Evolutionary conservation across 768 basidiomycete genomes (phyloP).

Genomic region (Lactarius tabidus): DNA sequence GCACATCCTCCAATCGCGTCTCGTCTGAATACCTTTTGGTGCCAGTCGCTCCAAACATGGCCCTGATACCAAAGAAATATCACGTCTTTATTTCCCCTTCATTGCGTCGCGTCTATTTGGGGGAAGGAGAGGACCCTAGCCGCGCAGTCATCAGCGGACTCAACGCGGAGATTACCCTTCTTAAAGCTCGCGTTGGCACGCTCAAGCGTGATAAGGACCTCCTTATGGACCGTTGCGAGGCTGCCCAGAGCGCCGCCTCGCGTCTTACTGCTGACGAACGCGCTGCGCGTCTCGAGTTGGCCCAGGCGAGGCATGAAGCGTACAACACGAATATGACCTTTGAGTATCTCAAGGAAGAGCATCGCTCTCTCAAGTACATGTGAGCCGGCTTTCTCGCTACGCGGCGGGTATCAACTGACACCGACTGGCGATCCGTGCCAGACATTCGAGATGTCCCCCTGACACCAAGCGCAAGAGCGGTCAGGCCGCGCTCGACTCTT

Average conservation of each 20-base stretch:
- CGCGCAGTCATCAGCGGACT: not conserved
- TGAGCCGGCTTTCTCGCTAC: not conserved
- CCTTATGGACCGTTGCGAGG: slow-evolving; percentile 14
- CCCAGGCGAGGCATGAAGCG: not conserved
- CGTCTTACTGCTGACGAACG: slow-evolving; percentile 13
- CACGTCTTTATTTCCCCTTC: slow-evolving; percentile 14
- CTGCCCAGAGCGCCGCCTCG: not conserved
- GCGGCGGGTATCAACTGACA: too few relatives aligned
- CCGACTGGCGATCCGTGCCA: not conserved
- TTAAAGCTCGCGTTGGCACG: not conserved
- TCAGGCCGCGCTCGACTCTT: slow-evolving; percentile 16
- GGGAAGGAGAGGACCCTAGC: not conserved
- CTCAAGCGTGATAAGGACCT: slow-evolving; percentile 20
- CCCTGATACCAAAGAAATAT: slow-evolving; percentile 17
- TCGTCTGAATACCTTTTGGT: not conserved
- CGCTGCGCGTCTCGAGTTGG: slow-evolving; percentile 9
- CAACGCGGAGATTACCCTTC: slow-evolving; percentile 1
- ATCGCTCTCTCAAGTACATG: not conserved
- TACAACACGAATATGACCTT: not conserved
- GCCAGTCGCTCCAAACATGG: slow-evolving; percentile 13
- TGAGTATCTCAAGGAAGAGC: not conserved
- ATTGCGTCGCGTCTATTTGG: slow-evolving; percentile 20
- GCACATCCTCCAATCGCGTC: not conserved
- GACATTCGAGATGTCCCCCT: not conserved
- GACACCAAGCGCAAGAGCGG: slow-evolving; percentile 7